Percentiles rank a stretch among this genome's conserved stretches.
Conservation (phyloP, 129 eudicot genomes). For the Smallanthus sonchifolius region DNA sequence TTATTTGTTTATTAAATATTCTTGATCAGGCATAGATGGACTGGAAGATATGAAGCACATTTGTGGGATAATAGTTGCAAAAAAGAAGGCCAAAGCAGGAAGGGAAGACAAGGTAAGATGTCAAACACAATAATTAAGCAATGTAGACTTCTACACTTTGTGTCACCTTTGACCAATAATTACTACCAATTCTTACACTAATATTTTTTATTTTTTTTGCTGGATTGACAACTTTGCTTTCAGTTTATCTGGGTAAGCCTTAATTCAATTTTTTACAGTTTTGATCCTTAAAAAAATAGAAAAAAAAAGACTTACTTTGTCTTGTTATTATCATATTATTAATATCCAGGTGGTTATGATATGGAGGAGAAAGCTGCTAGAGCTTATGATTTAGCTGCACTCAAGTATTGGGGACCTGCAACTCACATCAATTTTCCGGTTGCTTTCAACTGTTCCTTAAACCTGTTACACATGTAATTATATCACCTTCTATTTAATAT, state of each 20-base stretch:
- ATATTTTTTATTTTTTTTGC: constrained; percentile 31
- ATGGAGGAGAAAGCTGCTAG: constrained; percentile 96
- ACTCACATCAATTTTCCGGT: constrained; percentile 93
- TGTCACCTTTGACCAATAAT: constrained; percentile 31
- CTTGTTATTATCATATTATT: not conserved
- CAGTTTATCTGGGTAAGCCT: constrained; percentile 68
- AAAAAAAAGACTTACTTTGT: not conserved
- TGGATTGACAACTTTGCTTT: constrained; percentile 27
- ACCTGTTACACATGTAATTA: not conserved
- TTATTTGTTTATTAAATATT: not conserved
- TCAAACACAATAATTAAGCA: constrained; percentile 1
- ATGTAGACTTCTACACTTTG: constrained; percentile 26
- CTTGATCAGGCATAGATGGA: constrained; percentile 82
- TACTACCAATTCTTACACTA: constrained; percentile 4
- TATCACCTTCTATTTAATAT: not conserved
- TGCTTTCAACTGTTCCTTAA: not conserved
- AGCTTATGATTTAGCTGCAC: constrained; percentile 92
- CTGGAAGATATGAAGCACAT: constrained; percentile 96
- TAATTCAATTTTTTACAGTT: not conserved
- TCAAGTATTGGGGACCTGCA: constrained; percentile 92
- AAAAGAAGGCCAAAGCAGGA: constrained; percentile 90
- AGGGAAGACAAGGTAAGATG: constrained; percentile 90
- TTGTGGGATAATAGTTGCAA: constrained; percentile 95
- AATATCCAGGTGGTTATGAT: constrained; percentile 71
- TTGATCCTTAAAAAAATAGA: not conserved